phyloP scores from a whole-genome alignment of 768 basidiomycete species.

The Mycena vitilis region DNA sequence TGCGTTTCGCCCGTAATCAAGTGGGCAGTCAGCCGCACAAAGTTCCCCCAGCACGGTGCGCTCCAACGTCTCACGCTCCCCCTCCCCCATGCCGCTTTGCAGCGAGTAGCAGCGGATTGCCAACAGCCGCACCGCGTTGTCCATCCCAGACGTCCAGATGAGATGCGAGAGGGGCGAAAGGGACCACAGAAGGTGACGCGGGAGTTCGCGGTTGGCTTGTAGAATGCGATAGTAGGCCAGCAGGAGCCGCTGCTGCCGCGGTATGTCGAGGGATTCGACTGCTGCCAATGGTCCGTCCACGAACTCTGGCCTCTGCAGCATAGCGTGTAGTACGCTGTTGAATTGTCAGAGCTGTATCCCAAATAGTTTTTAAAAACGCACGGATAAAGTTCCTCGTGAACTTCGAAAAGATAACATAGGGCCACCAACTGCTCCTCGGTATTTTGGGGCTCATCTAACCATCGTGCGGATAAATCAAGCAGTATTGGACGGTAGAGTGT shows the following conservation, averaged over 20 bases:
- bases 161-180: slow-evolving; percentile 62
- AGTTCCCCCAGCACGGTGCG: slow-evolving; percentile 67
- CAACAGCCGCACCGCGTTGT: slow-evolving; percentile 73
- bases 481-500: slow-evolving; percentile 80
- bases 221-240: slow-evolving; percentile 87
- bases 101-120: slow-evolving; percentile 83
- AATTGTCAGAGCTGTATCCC: slow-evolving; percentile 22
- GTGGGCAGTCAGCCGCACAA: slow-evolving; percentile 68
- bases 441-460: slow-evolving; percentile 70
- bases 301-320: slow-evolving; percentile 58
- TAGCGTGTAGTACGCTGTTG: slow-evolving; percentile 65
- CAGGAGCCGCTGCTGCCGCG: slow-evolving; percentile 74
- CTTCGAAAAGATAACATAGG: slow-evolving; percentile 72
- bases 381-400: slow-evolving; percentile 79
- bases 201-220: slow-evolving; percentile 76
- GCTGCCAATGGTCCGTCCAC: slow-evolving; percentile 65
- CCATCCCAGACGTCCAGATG: slow-evolving; percentile 58
- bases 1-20: slow-evolving; percentile 65
- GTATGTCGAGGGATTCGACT: slow-evolving; percentile 49
- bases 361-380: slow-evolving; percentile 50
- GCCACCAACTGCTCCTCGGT: slow-evolving; percentile 66
- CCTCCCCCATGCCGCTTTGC: slow-evolving; percentile 84
- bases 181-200: slow-evolving; percentile 72
- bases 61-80: slow-evolving; percentile 76
- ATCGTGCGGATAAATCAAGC: slow-evolving; percentile 83